A percentile compares a stretch with the other conserved stretches of the same genome.
Conservation (phyloP, 2,329 filamentous ascomycete species). For the Thielaviopsis euricoi region DNA sequence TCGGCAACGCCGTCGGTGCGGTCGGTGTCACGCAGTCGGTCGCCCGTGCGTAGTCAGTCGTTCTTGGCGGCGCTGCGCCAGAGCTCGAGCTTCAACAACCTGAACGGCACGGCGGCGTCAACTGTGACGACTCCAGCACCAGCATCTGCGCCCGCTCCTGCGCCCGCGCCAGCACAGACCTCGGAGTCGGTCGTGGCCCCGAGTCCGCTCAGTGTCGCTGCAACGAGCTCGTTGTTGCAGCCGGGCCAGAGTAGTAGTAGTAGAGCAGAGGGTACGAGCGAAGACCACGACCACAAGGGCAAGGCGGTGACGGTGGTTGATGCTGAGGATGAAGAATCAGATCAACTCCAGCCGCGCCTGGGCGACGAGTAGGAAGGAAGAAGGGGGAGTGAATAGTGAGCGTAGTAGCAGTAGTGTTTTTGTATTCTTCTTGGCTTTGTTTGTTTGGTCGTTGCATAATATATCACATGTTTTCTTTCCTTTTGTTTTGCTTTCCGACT, state of each 20-base stretch:
- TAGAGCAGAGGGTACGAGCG: conserved; percentile 12
- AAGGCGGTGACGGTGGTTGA: conserved; percentile 32
- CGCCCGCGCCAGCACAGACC: not conserved
- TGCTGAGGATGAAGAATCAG: conserved; percentile 8
- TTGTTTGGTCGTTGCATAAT: conserved; percentile 4
- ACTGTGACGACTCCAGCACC: conserved; percentile 8
- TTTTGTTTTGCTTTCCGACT: not conserved
- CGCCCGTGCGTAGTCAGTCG: conserved; percentile 7
- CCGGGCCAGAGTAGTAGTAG: conserved; percentile 5
- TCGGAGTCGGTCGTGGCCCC: conserved; percentile 4
- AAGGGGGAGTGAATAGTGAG: too few species aligned
- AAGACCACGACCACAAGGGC: conserved; percentile 19
- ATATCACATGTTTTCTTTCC: not conserved
- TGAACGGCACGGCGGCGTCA: not conserved
- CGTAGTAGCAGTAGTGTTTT: too few species aligned
- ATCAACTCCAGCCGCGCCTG: too few species aligned
- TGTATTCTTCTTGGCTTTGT: too few species aligned
- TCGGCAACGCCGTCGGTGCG: conserved; percentile 12
- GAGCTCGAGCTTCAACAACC: conserved; percentile 9
- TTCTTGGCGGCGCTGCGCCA: conserved; percentile 12
- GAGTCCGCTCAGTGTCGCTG: conserved; percentile 6
- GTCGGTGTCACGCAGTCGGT: conserved; percentile 7
- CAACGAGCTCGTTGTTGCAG: conserved; percentile 10
- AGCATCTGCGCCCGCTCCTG: conserved; percentile 12
- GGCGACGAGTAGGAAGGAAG: too few species aligned